phyloP scores from a whole-genome alignment of 805 yeast species.

The Candida patagonica region DNA sequence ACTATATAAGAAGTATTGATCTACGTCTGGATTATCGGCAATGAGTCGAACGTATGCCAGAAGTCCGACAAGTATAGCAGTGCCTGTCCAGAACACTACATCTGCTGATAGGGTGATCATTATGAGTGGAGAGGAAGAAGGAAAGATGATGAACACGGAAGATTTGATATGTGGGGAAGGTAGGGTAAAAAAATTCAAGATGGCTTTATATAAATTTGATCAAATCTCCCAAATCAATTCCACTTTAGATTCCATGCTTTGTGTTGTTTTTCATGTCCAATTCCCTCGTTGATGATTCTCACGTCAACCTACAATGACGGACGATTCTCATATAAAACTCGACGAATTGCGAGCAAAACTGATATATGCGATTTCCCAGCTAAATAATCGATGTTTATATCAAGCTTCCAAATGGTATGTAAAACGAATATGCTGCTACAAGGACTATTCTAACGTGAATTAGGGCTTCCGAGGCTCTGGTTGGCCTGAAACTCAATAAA shows the following conservation, averaged over 20 bases:
- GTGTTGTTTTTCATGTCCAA: not conserved
- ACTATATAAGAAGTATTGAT: slow-evolving; percentile 27
- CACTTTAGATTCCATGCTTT: not conserved
- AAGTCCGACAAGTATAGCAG: not conserved
- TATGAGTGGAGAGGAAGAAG: not conserved
- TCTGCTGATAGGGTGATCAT: slow-evolving; percentile 8
- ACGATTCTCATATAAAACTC: not conserved
- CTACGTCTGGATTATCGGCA: slow-evolving; percentile 27
- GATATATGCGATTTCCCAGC: slow-evolving; percentile 31
- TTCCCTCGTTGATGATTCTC: too few relatives aligned
- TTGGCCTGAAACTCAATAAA: slow-evolving; percentile 38
- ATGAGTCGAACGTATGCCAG: slow-evolving; percentile 13
- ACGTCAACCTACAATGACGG: too few relatives aligned
- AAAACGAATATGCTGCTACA: not conserved
- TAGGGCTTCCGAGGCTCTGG: slow-evolving; percentile 61
- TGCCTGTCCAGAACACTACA: slow-evolving; percentile 3
- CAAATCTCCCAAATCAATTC: too few relatives aligned
- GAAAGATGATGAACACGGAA: too few relatives aligned
- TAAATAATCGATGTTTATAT: slow-evolving; percentile 50
- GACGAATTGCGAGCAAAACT: slow-evolving; percentile 7
- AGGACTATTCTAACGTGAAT: not conserved
- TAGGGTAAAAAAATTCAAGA: too few relatives aligned
- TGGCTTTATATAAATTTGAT: too few relatives aligned
- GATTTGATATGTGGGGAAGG: too few relatives aligned
- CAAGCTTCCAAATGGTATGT: slow-evolving; percentile 56